Base-by-base conservation (phyloP, 2,329 filamentous ascomycete genomes). In the Fusarium denticulatum region DNA sequence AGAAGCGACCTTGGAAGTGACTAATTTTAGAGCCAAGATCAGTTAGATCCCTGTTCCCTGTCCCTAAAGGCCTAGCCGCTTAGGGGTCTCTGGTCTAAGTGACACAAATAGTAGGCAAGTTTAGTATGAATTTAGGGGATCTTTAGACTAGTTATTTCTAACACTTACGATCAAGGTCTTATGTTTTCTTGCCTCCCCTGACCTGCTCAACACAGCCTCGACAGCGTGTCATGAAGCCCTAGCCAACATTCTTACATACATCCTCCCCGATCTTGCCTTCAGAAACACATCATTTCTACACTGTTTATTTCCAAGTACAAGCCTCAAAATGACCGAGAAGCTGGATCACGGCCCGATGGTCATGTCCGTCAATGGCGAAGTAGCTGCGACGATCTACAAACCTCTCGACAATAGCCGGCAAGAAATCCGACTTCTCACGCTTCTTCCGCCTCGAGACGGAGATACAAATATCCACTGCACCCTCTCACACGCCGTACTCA, bases 361-460 rank as follows among this genome's bases (percentile, higher is more conserved):
- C 13, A 37, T 16, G 22, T 12, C 20, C 7, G 8, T 12, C 15
- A 67, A 52, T 1, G 14, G 6, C 3, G 20, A 53, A 3, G 22
- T 16, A 3, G 28, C 18, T 13, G 6, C 20, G 6, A 8, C 26
- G 12, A 73, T 73, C 6, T 71, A 73, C 28, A 18, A 46, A 6
- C 22, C 24, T 8, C 58, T 73, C 6, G 39, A 67, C 6, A 42
- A 22, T 1, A 24, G 8, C 0, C 18, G 9, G 5, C 52, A 67
- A 5, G 70, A 73, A 22, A 50, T 73, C 2, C 61, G 66, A 4
- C 37, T 73, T 7, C 71, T 73, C 2, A 67, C 36, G 4, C 30
- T 73, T 0, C 30, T 64, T 9, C 61, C 66, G 5, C 15, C 61
- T 13, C 10, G 15, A 3, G 24, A 30, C 5, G 9, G 7, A 8